Evolutionary conservation across 2,329 filamentous ascomycete genomes (phyloP).

Genomic region (Exserohilum rostratum): DNA sequence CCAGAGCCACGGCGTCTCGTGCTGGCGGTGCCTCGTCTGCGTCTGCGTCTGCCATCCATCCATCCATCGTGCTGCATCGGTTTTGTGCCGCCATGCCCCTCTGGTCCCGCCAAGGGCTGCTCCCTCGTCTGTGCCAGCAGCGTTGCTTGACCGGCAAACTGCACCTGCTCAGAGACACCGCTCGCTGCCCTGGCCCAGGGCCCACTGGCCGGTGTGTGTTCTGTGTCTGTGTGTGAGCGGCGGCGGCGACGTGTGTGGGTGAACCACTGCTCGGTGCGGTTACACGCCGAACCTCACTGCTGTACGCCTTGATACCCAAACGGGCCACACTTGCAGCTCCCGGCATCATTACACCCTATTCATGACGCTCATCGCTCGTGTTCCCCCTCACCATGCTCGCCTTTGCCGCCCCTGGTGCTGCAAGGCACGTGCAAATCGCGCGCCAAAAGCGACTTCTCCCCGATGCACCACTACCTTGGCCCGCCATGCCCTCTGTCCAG

Average conservation of each 20-base stretch:
- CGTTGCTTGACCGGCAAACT: slow-evolving; percentile 4
- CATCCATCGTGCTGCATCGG: slow-evolving; percentile 1
- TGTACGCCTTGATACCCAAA: slow-evolving; percentile 32
- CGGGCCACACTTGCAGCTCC: slow-evolving; percentile 40
- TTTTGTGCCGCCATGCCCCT: neutral
- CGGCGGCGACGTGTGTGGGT: too few relatives aligned
- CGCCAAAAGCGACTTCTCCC: slow-evolving; percentile 12
- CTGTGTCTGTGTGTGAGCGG: too few relatives aligned
- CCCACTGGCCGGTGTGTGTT: slow-evolving; percentile 23
- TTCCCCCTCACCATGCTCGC: slow-evolving; percentile 13
- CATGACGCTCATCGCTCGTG: slow-evolving; percentile 24
- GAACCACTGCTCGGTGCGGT: slow-evolving; percentile 35
- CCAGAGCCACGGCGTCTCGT: slow-evolving; percentile 12
- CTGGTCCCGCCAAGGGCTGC: slow-evolving; percentile 3
- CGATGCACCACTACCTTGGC: slow-evolving; percentile 5
- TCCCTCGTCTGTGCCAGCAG: slow-evolving; percentile 8
- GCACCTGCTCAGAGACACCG: slow-evolving; percentile 24
- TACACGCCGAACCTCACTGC: slow-evolving; percentile 30
- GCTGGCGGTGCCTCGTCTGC: neutral
- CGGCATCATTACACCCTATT: slow-evolving; percentile 28
- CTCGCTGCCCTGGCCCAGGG: slow-evolving; percentile 18
- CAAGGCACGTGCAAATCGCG: slow-evolving; percentile 34
- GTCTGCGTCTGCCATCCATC: neutral
- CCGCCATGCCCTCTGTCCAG: neutral
- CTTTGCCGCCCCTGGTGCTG: slow-evolving; percentile 24